Evolutionary conservation across 768 basidiomycete genomes (phyloP).

Genomic region (Calocybe indica): DNA sequence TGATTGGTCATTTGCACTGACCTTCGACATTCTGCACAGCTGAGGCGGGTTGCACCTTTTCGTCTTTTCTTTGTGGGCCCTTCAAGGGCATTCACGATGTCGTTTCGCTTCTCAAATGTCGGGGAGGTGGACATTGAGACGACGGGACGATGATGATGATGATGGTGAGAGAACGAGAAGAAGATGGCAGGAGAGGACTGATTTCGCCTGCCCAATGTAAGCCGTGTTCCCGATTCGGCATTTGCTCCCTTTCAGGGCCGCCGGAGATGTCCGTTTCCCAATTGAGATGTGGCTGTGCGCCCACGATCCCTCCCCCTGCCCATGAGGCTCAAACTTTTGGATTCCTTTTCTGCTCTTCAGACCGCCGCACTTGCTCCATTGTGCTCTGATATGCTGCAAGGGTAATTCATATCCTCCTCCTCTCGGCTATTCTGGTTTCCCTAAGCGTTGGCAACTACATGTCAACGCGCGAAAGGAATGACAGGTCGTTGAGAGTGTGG

Average conservation of each 20-base stretch:
- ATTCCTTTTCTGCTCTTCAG: too few relatives aligned
- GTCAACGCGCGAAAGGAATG: too few relatives aligned
- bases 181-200: slow-evolving; percentile 1
- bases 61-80: slow-evolving; percentile 49
- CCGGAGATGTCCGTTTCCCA: too few relatives aligned
- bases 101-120: slow-evolving; percentile 22
- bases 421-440: too few relatives aligned
- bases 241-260: background rate
- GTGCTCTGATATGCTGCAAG: too few relatives aligned
- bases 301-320: too few relatives aligned
- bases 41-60: slow-evolving; percentile 71
- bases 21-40: slow-evolving; percentile 80
- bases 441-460: too few relatives aligned
- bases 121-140: slow-evolving; percentile 29
- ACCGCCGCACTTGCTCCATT: too few relatives aligned
- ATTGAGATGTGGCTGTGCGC: too few relatives aligned
- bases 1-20: slow-evolving; percentile 12
- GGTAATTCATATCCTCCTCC: too few relatives aligned
- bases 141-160: background rate
- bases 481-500: too few relatives aligned
- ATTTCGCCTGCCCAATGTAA: background rate
- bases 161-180: slow-evolving; percentile 18
- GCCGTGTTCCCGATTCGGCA: slow-evolving; percentile 4
- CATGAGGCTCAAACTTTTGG: too few relatives aligned
- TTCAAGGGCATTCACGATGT: slow-evolving; percentile 13